Base-by-base conservation (phyloP, 139 green algal species). In the Volvox reticuliferus region DNA sequence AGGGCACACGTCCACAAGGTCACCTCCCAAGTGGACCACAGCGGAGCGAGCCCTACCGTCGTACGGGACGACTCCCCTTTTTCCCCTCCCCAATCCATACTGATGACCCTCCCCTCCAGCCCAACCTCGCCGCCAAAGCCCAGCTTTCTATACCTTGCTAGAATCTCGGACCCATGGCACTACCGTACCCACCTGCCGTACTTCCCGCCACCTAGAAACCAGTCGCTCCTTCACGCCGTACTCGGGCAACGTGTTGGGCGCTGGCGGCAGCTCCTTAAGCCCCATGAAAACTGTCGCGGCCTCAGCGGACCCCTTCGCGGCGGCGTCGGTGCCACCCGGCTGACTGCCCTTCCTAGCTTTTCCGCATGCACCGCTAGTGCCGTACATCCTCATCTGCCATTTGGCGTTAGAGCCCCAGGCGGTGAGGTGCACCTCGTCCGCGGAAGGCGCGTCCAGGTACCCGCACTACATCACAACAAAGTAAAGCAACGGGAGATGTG, bases 211-310 rank as follows among this genome's bases (percentile, higher is more conserved):
- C 2, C 95, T 82, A 17, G 86, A 65, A 0, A 90, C 71, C 20
- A 98, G 93, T 17, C 96, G 91, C 88, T 97, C 93, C 90, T 95
- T 96, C 0, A 97, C 94, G 18, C 94, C 93, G 44, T 91, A 93
- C 0, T 36, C 93, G 19, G 76, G 79, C 63, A 97, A 89, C 14
- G 36, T 50, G 0, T 67, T 1, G 0, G 92, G 93, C 12, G 93
- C 93, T n/a, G 87, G 2, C 14, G 93, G 92, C 35, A 94, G 44
- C 67, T 28, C 82, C 24, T 67, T 55, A 18, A 92, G 83, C 12
- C 89, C 92, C 33, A 85, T 63, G 26, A 17, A 16, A 17, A 37
- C 21, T 12, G 12, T 12, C 21, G 33, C 2, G 26, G 36, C 12
- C 36, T 37, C 67, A 5, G 83, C 24, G 0, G 17, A 19, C 44